Base-by-base conservation (phyloP, 441 rosid species). In the Populus tomentosa region DNA sequence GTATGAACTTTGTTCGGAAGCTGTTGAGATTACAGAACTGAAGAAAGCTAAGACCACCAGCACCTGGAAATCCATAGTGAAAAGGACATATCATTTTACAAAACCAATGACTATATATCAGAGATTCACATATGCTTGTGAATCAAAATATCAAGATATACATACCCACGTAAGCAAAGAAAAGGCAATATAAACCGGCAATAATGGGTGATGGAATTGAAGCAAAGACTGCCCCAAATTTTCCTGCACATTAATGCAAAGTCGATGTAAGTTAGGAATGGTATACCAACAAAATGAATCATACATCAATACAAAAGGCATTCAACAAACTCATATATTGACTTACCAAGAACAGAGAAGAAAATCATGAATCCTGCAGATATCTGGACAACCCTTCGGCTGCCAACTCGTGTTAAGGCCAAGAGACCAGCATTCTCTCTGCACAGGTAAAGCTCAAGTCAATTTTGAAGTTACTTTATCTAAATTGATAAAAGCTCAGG, bases 291-390 rank as follows among this genome's bases (percentile, higher is more conserved):
- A 14, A 68, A 72, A 59, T 59, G 20, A 65, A 16, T n/a, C 46
- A 53, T 61, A 75, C 46, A 21, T 72, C 66, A 70, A 32, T n/a
- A 35, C 32, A 23, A 11, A 71, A 14, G 30, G 67, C 18, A 74
- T 53, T 38, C 69, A 75, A 69, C 20, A 67, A 61, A 38, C 65
- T 79, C 77, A 65, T 18, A 28, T 28, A 68, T 18, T 68, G 67
- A 40, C 81, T 70, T 80, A 94, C 99, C 99, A 38, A 96, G 93
- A 85, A 96, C 80, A 18, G 98, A 92, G 87, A 96, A 96, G 88
- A 96, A 96, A 80, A 96, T 87, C 99, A 96, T 96, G 88, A 96
- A 96, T 76, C 98, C 99, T 74, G 98, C 98, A 16, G 99, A 87
- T 82, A 94, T 94, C 86, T 96, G 96, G 66, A 96, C 98, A 78